These are phyloP conservation scores for Inga oerstediana DNA, from an alignment of 306 rosid species.

Conservation along the genomic window DNA sequence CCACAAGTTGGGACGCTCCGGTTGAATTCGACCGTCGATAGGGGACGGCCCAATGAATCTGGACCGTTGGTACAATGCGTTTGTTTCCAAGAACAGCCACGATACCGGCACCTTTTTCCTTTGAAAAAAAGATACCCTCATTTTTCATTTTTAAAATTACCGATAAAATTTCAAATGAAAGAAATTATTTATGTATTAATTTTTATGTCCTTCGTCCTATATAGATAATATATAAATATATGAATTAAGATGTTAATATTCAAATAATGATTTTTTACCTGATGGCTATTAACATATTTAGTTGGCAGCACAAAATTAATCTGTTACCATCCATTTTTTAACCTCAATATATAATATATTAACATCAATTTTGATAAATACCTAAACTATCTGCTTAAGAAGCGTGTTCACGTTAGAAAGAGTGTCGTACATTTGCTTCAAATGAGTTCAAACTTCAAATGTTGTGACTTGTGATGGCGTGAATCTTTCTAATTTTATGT, in stretches of 20 bases:
- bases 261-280: too few relatives aligned
- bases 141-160: not conserved
- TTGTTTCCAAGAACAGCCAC: not conserved
- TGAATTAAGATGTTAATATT: too few relatives aligned
- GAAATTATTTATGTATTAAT: too few relatives aligned
- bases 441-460: not conserved
- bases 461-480: not conserved
- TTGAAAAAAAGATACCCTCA: not conserved
- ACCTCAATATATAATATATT: too few relatives aligned
- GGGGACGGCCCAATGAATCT: not conserved
- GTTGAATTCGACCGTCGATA: not conserved
- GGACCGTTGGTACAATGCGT: not conserved
- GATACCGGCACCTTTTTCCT: not conserved
- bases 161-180: too few relatives aligned
- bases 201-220: too few relatives aligned
- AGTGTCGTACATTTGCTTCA: not conserved
- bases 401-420: not conserved
- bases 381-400: not conserved
- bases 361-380: too few relatives aligned
- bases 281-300: too few relatives aligned
- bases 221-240: too few relatives aligned
- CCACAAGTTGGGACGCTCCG: not conserved
- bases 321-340: too few relatives aligned
- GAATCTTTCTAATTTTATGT: not conserved
- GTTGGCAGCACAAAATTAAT: too few relatives aligned